Conservation (phyloP, 164 flowering plant species). For the Magnolia officinalis region DNA sequence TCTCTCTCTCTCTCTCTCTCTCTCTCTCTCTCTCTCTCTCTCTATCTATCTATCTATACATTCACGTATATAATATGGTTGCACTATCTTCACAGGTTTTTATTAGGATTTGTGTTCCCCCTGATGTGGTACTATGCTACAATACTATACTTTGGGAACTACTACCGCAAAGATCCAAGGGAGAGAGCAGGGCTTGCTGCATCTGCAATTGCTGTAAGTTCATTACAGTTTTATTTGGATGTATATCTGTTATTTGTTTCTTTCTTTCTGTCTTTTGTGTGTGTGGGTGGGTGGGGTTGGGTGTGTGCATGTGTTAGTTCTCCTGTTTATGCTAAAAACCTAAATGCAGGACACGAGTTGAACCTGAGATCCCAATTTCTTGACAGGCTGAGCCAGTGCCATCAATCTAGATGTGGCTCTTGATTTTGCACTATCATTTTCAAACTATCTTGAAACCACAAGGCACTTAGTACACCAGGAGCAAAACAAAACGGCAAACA, state of each 20-base stretch:
- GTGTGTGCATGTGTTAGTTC: too few relatives aligned
- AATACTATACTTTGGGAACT: slow-evolving; percentile 28
- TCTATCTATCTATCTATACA: slow-evolving; percentile 42
- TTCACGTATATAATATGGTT: neutral
- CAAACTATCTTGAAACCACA: neutral
- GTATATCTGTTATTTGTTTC: neutral
- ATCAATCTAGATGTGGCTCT: neutral
- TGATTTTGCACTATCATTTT: neutral
- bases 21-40: slow-evolving; percentile 3
- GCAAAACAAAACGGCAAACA: neutral
- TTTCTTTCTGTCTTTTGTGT: neutral
- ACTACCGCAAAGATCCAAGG: slow-evolving; percentile 30
- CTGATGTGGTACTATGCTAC: slow-evolving; percentile 29
- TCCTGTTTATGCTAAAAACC: too few relatives aligned
- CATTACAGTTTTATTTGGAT: neutral
- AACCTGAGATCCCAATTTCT: neutral
- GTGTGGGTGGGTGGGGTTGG: neutral
- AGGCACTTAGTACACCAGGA: neutral
- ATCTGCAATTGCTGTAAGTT: slow-evolving; percentile 29
- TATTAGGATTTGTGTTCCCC: slow-evolving; percentile 25
- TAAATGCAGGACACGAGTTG: neutral
- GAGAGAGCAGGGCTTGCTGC: slow-evolving; percentile 33
- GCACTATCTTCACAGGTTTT: slow-evolving; percentile 16
- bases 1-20: slow-evolving; percentile 4
- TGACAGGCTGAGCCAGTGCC: neutral